These are phyloP conservation scores for Peronospora farinosa DNA, from an alignment of 352 stramenopile species.

Conservation along the genomic window DNA sequence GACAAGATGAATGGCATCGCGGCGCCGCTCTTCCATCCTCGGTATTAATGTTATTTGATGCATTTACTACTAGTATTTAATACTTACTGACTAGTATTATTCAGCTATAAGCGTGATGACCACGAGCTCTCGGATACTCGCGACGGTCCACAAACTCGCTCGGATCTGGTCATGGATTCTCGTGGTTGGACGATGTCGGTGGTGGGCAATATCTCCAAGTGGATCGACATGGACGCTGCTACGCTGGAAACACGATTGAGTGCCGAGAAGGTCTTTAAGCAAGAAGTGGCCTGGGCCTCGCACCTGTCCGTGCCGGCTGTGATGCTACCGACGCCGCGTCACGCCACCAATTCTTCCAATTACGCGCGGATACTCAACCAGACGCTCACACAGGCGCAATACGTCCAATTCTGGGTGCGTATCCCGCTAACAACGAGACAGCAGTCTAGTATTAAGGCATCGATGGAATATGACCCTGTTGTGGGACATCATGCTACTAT, in stretches of 20 bases:
- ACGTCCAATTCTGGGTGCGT: slow-evolving; percentile 87
- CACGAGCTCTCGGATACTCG: slow-evolving; percentile 50
- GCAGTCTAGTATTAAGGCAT: slow-evolving; percentile 11
- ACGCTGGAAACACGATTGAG: slow-evolving; percentile 35
- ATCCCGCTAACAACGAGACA: slow-evolving; percentile 53
- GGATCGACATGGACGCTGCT: slow-evolving; percentile 62
- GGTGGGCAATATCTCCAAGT: slow-evolving; percentile 73
- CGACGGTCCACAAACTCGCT: slow-evolving; percentile 54
- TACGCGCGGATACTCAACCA: slow-evolving; percentile 86
- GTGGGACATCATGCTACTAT: slow-evolving; percentile 16
- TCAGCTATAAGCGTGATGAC: slow-evolving; percentile 69
- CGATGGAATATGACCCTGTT: slow-evolving; percentile 15
- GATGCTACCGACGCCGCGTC: slow-evolving; percentile 77
- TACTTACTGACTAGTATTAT: background rate
- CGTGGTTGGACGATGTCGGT: slow-evolving; percentile 79
- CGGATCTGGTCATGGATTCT: slow-evolving; percentile 79
- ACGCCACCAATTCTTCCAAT: slow-evolving; percentile 48
- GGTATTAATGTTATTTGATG: slow-evolving; percentile 23
- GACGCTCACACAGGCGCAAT: slow-evolving; percentile 61
- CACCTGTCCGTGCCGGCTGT: slow-evolving; percentile 94
- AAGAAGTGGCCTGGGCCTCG: slow-evolving; percentile 93
- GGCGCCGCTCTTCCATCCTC: slow-evolving; percentile 76
- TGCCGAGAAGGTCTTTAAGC: slow-evolving; percentile 76
- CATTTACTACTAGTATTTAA: background rate
- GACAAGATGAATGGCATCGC: slow-evolving; percentile 78